Evolutionary conservation across 2,329 filamentous ascomycete species (phyloP).

Genomic region (Aspergillus piperis): DNA sequence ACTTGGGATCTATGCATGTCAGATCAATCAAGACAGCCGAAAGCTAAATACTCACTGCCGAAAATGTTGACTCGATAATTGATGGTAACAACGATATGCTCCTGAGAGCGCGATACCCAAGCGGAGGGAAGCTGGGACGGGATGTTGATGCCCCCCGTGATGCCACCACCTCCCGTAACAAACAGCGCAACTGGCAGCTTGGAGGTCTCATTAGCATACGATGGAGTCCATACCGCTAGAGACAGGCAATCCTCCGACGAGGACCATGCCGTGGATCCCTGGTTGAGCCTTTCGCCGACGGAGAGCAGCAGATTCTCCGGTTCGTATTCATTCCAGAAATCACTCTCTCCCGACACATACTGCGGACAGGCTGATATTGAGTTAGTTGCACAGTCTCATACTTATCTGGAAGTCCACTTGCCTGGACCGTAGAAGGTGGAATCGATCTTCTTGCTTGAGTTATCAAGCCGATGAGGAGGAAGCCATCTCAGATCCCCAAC

Average conservation of each 20-base stretch:
- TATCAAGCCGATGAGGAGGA: conserved; percentile 27
- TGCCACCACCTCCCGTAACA: conserved; percentile 25
- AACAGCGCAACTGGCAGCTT: conserved; percentile 27
- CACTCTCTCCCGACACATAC: conserved; percentile 22
- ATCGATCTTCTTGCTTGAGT: conserved; percentile 16
- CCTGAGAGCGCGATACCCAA: conserved; percentile 44
- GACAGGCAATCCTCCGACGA: conserved; percentile 48
- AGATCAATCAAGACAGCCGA: neutral
- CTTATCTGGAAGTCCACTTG: too few relatives aligned
- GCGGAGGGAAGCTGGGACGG: conserved; percentile 25
- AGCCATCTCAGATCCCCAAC: conserved; percentile 24
- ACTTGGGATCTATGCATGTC: conserved; percentile 16
- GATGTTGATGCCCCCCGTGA: conserved; percentile 38
- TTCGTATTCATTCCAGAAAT: conserved; percentile 4
- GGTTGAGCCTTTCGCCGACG: conserved; percentile 17
- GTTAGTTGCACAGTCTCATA: too few relatives aligned
- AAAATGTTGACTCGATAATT: conserved; percentile 35
- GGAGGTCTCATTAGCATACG: conserved; percentile 17
- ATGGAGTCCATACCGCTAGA: conserved; percentile 47
- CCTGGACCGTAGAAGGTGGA: conserved; percentile 26
- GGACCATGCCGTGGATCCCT: conserved; percentile 20
- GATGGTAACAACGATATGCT: conserved; percentile 45
- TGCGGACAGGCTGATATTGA: conserved; percentile 23
- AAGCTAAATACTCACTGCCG: conserved; percentile 5
- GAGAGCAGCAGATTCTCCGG: conserved; percentile 7